Percentiles rank a stretch among this genome's conserved stretches.
These are phyloP conservation scores for Bipolaris victoriae DNA, from an alignment of 2,329 filamentous ascomycete genomes.

Conservation along the genomic window DNA sequence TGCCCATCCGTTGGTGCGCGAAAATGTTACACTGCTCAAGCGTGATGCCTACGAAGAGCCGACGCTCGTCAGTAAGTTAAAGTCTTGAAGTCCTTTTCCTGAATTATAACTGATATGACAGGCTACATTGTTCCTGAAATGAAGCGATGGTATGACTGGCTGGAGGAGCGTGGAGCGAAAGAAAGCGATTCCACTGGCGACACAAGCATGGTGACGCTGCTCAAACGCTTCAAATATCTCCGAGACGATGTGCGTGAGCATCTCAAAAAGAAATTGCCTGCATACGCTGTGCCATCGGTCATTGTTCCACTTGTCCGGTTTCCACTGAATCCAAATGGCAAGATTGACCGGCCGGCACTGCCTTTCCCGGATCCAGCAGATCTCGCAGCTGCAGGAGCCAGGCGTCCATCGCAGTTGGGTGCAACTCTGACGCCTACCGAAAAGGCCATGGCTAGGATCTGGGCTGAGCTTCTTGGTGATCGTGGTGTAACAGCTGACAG, in stretches of 20 bases:
- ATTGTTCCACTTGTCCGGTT: conserved; percentile 75
- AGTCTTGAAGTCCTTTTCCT: background rate
- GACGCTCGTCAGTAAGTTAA: conserved; percentile 71
- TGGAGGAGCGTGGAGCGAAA: conserved; percentile 55
- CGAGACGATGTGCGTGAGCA: conserved; percentile 68
- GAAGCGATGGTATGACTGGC: conserved; percentile 73
- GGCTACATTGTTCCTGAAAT: conserved; percentile 83
- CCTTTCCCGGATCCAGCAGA: conserved; percentile 80
- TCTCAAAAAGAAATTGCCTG: conserved; percentile 73
- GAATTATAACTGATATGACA: conserved; percentile 13
- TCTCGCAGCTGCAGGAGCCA: conserved; percentile 62
- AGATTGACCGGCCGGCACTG: conserved; percentile 78
- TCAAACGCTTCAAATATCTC: conserved; percentile 67
- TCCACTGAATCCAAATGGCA: conserved; percentile 69
- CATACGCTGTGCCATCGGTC: conserved; percentile 76
- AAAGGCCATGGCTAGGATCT: conserved; percentile 70
- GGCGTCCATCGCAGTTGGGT: conserved; percentile 53
- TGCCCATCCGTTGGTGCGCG: conserved; percentile 75
- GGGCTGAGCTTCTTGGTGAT: conserved; percentile 70
- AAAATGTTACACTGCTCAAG: conserved; percentile 84
- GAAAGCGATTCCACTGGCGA: conserved; percentile 50
- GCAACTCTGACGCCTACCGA: conserved; percentile 64
- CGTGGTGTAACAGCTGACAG: conserved; percentile 69
- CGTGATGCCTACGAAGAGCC: conserved; percentile 85
- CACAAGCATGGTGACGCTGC: conserved; percentile 60